Evolutionary conservation across 768 basidiomycete genomes (phyloP), one percentile per base, ranked within the genome.

Genomic region (Cystobasidium ongulense): DNA sequence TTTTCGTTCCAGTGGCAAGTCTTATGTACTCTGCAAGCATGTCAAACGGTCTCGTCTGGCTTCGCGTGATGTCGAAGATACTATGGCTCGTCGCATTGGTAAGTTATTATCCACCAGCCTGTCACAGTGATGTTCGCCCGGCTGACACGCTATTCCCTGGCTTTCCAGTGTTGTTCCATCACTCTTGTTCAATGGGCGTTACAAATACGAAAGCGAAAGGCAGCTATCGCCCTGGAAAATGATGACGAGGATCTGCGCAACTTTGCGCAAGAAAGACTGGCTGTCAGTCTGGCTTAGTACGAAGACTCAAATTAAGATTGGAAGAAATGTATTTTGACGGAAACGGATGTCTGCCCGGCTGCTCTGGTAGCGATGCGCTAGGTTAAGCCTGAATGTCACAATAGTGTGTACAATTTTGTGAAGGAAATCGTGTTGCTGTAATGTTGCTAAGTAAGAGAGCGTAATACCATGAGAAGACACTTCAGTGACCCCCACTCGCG

Each of bases 1-100:
- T 74, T 15, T 66, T 74, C 50, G 31, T 53, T 27, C 73, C 73
- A n/a, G 65, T 74, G 2, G 68, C 68, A 2, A 71, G 29, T 35
- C 54, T 71, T n/a, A 15, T 71, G 50, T 35, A 54, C 15, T 27
- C 25, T 29, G 53, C 43, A 3, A 38, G 33, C 54, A 38, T 54
- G 5, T 27, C 68, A 35, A 36, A 59, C 21, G 35, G 33, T 27
- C 7, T 33, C 38, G n/a, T 71, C 53, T 43, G 29, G 53, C n/a
- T 31, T 18, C 52, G 53, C 7, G 68, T 59, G 8, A 38, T 43
- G 29, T 5, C 7, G 35, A 71, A 71, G 68, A 27, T 71, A 8
- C 33, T 71, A 17, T 71, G 68, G 31, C 33, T 71, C 5, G 27
- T 71, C n/a, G 35, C 54, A 35, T 25, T 71, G 23, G 68, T 71